Conservation (phyloP, 148 eudicot genomes). For the Chenopodium suecicum region DNA sequence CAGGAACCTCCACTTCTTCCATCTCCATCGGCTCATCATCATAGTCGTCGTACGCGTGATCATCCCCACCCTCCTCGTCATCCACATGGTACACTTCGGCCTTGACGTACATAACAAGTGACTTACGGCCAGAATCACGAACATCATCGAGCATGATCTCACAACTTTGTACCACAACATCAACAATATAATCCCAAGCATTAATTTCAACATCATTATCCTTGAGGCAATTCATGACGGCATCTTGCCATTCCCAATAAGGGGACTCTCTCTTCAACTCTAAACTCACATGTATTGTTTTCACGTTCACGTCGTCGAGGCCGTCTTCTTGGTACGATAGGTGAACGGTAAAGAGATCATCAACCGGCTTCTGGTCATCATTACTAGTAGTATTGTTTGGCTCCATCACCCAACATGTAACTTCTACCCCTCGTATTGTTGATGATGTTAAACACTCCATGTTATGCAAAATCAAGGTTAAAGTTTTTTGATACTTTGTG, state of each 20-base stretch:
- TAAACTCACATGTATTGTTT: too few relatives aligned
- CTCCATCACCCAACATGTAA: neutral
- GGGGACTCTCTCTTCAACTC: too few relatives aligned
- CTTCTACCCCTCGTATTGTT: too few relatives aligned
- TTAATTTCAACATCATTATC: neutral
- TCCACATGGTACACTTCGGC: neutral
- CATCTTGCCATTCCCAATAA: too few relatives aligned
- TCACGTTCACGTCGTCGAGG: too few relatives aligned
- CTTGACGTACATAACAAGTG: neutral
- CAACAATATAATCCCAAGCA: neutral
- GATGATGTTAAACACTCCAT: too few relatives aligned
- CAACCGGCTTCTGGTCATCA: neutral
- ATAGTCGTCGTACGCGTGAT: too few relatives aligned
- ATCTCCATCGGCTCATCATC: too few relatives aligned
- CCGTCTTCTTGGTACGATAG: neutral
- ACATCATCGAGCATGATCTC: neutral
- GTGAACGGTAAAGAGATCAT: neutral
- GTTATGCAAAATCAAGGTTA: too few relatives aligned
- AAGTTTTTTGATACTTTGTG: too few relatives aligned
- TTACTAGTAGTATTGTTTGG: neutral
- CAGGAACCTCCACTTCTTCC: too few relatives aligned
- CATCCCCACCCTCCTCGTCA: too few relatives aligned
- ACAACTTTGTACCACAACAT: neutral
- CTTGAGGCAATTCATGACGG: neutral
- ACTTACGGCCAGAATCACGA: neutral